Evolutionary conservation across 2,329 filamentous ascomycete genomes (phyloP).

Genomic region (Decorospora gaudefroyi): DNA sequence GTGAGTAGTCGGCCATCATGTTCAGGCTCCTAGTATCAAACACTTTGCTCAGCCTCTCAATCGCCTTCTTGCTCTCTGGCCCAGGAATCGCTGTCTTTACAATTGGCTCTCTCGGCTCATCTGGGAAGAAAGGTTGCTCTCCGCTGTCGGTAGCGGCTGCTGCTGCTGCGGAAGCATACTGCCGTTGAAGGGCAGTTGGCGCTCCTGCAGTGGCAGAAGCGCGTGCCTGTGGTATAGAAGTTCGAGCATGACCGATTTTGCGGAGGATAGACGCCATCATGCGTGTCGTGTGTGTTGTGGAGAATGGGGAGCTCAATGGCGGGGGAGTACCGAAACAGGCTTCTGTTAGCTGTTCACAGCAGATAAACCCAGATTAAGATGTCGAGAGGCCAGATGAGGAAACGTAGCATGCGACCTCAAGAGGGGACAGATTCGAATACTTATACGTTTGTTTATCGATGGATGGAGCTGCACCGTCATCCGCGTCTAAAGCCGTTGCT

Average conservation of each 20-base stretch:
- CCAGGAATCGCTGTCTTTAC: conserved; percentile 70
- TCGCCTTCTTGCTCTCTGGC: conserved; percentile 70
- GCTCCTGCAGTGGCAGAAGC: conserved; percentile 22
- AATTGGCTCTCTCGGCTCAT: conserved; percentile 62
- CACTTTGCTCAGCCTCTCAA: conserved; percentile 72
- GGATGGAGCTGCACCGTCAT: conserved; percentile 12
- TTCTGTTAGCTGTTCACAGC: conserved; percentile 4
- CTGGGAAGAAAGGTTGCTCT: conserved; percentile 59
- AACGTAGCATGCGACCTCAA: no score
- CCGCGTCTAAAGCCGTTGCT: conserved; percentile 25
- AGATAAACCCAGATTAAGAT: no score
- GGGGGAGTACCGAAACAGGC: neutral
- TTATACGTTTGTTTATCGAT: conserved; percentile 21
- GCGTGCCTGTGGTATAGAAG: conserved; percentile 22
- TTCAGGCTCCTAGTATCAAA: conserved; percentile 87
- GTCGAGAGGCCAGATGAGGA: no score
- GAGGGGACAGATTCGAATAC: conserved; percentile 8
- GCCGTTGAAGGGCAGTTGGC: conserved; percentile 30
- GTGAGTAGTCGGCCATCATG: conserved; percentile 51
- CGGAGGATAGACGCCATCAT: conserved; percentile 44
- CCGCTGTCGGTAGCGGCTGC: conserved; percentile 39
- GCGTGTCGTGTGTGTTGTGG: neutral
- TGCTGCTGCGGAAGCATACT: conserved; percentile 41
- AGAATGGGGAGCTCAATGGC: neutral
- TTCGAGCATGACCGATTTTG: conserved; percentile 30